These are phyloP conservation scores for Staphylotrichum tortipilum DNA, from an alignment of 495 filamentous ascomycete genomes.

Conservation along the genomic window DNA sequence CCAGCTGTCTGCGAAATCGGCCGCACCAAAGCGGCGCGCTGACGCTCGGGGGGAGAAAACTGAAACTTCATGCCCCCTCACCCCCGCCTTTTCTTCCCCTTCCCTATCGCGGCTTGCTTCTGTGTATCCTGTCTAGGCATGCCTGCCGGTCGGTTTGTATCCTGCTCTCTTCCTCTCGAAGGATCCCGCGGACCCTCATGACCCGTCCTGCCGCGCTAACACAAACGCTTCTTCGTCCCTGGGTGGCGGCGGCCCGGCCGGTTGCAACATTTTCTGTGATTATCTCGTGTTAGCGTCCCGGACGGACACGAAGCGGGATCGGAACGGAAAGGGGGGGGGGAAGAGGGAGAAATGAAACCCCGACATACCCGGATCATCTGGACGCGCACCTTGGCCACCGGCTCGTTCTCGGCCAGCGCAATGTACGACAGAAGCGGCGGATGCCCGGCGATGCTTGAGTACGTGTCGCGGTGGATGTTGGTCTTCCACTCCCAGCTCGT, in stretches of 20 bases:
- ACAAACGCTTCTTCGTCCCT: conserved; percentile 37
- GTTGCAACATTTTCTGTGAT: conserved; percentile 75
- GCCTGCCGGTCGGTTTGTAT: background rate
- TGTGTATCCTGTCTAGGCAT: background rate
- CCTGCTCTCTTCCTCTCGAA: background rate
- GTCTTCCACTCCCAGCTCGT: conserved; percentile 92
- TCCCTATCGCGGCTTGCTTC: background rate
- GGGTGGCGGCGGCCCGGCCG: conserved; percentile 74
- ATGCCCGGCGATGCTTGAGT: conserved; percentile 79
- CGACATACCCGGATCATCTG: conserved; percentile 59
- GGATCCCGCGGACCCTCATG: background rate
- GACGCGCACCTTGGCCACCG: conserved; percentile 64
- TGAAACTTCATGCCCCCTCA: too few relatives aligned
- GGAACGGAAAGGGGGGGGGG: too few relatives aligned
- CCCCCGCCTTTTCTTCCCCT: too few relatives aligned
- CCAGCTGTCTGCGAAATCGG: background rate
- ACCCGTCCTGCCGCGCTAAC: conserved; percentile 3
- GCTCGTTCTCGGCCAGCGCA: conserved; percentile 77
- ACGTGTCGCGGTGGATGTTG: conserved; percentile 82
- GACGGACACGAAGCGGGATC: background rate
- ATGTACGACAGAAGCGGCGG: conserved; percentile 84
- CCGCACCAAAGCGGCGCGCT: too few relatives aligned
- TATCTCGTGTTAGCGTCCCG: background rate
- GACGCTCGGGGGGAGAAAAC: too few relatives aligned
- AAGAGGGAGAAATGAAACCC: too few relatives aligned